These are phyloP conservation scores for Raffaelea ambrosiae DNA, from an alignment of 2,329 filamentous ascomycete genomes.

Conservation along the genomic window DNA sequence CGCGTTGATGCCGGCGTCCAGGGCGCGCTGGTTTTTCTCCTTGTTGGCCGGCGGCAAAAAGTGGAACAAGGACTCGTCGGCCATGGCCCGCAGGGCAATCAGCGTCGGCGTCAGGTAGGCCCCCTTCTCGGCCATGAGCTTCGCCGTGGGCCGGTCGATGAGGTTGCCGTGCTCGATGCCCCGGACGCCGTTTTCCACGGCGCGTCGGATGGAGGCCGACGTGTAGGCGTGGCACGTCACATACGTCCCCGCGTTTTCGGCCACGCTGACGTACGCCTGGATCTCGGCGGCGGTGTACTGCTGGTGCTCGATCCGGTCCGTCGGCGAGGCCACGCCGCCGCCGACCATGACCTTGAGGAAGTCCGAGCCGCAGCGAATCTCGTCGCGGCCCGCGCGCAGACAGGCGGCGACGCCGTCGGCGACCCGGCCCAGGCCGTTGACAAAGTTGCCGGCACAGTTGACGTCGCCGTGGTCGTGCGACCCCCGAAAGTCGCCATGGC, in stretches of 20 bases:
- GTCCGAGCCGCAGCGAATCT: constrained; percentile 46
- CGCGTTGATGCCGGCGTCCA: constrained; percentile 33
- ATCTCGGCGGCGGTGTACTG: constrained; percentile 52
- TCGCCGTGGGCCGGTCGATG: constrained; percentile 28
- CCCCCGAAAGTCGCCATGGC: constrained; percentile 43
- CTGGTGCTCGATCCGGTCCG: constrained; percentile 40
- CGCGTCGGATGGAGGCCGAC: constrained; percentile 42
- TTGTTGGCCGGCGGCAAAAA: constrained; percentile 32
- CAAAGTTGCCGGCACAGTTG: constrained; percentile 35
- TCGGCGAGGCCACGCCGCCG: constrained; percentile 48
- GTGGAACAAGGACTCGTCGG: constrained; percentile 26
- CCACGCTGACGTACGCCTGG: constrained; percentile 41
- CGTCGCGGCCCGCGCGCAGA: constrained; percentile 40
- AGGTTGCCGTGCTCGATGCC: constrained; percentile 39
- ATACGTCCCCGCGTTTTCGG: constrained; percentile 38
- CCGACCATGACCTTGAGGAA: constrained; percentile 56
- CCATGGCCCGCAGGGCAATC: constrained; percentile 40
- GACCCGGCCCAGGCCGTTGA: constrained; percentile 28
- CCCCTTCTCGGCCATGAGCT: constrained; percentile 36
- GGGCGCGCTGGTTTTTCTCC: constrained; percentile 39
- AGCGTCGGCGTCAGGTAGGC: constrained; percentile 43
- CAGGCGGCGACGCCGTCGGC: constrained; percentile 48
- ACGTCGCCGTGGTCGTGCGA: constrained; percentile 27
- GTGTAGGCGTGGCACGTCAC: constrained; percentile 54
- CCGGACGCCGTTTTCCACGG: constrained; percentile 40